Evolutionary conservation across 352 stramenopile genomes (phyloP), one percentile per base, ranked within the genome.

Genomic region (Pythium folliculosum): DNA sequence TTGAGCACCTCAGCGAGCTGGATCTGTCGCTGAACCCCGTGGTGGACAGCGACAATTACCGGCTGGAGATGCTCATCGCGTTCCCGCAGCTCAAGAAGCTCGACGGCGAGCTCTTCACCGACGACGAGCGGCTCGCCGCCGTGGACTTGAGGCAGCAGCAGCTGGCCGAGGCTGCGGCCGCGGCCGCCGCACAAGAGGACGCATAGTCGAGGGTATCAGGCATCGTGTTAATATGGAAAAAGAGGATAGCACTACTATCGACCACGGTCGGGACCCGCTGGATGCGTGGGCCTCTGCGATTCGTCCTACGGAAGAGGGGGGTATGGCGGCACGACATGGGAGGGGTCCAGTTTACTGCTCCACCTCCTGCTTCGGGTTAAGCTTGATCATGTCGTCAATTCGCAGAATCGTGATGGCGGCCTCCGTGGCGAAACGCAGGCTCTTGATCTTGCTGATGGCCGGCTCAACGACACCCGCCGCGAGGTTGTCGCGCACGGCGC

Each of bases 371-470:
- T 95, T 95, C 35, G 85, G 87, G 83, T 97, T 97, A 59, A 99
- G 83, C 72, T 97, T 98, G 76, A 99, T 99, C 77, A 98, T 92
- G 84, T 99, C 97, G 86, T 99, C 98, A 79, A 99, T 99, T 78
- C 98, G 91, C 63, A 99, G 76, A 86, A 99, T 99, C 38, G 97
- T 99, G 82, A 99, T 99, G 50, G 97, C 97, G 38, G 97, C 97
- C 70, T 99, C 98, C 6, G 97, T 99, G 21, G 98, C 98, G 86
- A 99, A 99, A 70, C 97, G 88, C 67, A 99, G 81, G 76, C 90
- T 98, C 84, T 99, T 99, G 81, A 99, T 98, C 88, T 99, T 99
- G 72, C 94, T 99, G 70, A 99, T 99, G 60, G 98, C 97, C 21
- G 98, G 98, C 86, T 99, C 98, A 17, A 99, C 90, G n/a, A 99